Evolutionary conservation across 345 rosid species (phyloP).

Genomic region (Sisymbrium irio): DNA sequence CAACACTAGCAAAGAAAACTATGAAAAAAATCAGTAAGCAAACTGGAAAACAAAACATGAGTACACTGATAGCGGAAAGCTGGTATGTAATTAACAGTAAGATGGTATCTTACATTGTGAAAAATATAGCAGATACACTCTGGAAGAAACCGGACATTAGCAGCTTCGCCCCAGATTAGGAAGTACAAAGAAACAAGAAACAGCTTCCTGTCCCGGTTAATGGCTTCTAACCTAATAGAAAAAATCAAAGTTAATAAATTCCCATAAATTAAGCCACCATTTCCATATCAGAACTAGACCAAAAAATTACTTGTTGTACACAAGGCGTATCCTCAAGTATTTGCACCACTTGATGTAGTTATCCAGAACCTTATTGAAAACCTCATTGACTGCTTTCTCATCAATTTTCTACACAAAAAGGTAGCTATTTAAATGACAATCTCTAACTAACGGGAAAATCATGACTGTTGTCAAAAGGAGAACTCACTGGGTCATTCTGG

Average conservation of each 20-base stretch:
- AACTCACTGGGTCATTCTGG: slow-evolving; percentile 80
- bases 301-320: slow-evolving; percentile 68
- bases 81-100: slow-evolving; percentile 11
- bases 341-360: slow-evolving; percentile 98
- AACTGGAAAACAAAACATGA: slow-evolving; percentile 1
- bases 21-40: background rate
- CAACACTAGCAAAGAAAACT: background rate
- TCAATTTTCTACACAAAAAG: slow-evolving; percentile 67
- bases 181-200: slow-evolving; percentile 89
- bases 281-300: slow-evolving; percentile 21
- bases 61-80: background rate
- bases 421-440: background rate
- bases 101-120: slow-evolving; percentile 69
- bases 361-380: slow-evolving; percentile 83
- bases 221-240: slow-evolving; percentile 70
- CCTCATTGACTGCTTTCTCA: slow-evolving; percentile 89
- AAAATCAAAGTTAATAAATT: slow-evolving; percentile 17
- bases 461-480: slow-evolving; percentile 11
- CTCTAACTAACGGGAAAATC: slow-evolving; percentile 8
- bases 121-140: slow-evolving; percentile 97
- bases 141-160: slow-evolving; percentile 97
- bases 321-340: slow-evolving; percentile 76
- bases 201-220: slow-evolving; percentile 85
- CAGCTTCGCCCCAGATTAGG: slow-evolving; percentile 99
- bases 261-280: slow-evolving; percentile 11